Percentiles rank a stretch among this genome's conserved stretches.
Conservation (phyloP, 2,329 filamentous ascomycete genomes). For the Amylocarpus encephaloides region DNA sequence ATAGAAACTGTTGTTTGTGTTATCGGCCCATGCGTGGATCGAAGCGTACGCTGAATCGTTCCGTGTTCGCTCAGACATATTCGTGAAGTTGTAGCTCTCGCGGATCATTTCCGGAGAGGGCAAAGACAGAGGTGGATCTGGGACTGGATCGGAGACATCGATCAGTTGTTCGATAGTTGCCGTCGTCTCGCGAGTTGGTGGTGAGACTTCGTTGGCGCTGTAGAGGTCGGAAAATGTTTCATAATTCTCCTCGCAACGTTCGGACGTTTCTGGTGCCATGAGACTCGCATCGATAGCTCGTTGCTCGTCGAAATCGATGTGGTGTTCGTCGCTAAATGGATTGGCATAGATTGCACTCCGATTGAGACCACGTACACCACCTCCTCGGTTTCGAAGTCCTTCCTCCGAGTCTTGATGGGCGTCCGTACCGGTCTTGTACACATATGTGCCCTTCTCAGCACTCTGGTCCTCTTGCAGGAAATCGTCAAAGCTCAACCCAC, state of each 20-base stretch:
- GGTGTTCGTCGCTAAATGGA: constrained; percentile 44
- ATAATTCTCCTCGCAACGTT: constrained; percentile 34
- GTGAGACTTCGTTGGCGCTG: constrained; percentile 19
- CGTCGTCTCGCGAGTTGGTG: constrained; percentile 14
- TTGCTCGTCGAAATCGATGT: constrained; percentile 38
- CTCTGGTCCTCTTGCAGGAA: constrained; percentile 46
- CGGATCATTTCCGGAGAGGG: constrained; percentile 22
- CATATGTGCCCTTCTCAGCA: constrained; percentile 49
- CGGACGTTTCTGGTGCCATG: constrained; percentile 35
- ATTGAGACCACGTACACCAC: constrained; percentile 41
- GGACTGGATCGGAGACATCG: constrained; percentile 25
- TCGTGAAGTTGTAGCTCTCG: constrained; percentile 39
- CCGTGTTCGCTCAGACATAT: constrained; percentile 44
- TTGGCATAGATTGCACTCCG: constrained; percentile 45
- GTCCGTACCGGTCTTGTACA: constrained; percentile 52
- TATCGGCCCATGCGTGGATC: constrained; percentile 59
- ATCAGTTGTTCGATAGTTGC: constrained; percentile 26
- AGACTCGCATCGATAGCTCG: constrained; percentile 36
- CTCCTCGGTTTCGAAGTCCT: constrained; percentile 43
- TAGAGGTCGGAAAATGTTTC: constrained; percentile 49
- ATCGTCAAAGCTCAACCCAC: constrained; percentile 45
- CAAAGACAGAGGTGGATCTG: constrained; percentile 24
- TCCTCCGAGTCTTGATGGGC: constrained; percentile 34
- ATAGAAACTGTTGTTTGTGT: constrained; percentile 44
- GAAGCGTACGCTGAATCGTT: constrained; percentile 47